A percentile compares a stretch with the other conserved stretches of the same genome.
Evolutionary conservation across 768 basidiomycete genomes (phyloP).

Genomic region (Tulasnella sp.): DNA sequence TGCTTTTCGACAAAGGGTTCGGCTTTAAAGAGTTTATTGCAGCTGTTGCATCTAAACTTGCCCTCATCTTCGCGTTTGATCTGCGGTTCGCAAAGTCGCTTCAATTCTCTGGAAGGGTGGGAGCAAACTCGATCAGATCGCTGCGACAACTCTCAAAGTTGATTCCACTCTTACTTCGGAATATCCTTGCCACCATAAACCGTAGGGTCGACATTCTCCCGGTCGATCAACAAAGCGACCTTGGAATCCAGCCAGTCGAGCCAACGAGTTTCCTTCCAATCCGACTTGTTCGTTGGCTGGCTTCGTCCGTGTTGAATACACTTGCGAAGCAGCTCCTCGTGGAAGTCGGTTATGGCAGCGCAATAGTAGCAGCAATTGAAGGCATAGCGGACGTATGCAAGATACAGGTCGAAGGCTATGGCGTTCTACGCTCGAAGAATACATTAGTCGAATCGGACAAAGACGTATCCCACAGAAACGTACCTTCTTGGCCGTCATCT

Average conservation of each 20-base stretch:
- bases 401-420: slow-evolving; percentile 82
- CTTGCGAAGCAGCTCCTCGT: slow-evolving; percentile 91
- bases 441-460: background rate
- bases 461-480: slow-evolving; percentile 24
- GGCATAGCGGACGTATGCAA: slow-evolving; percentile 86
- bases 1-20: slow-evolving; percentile 97
- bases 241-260: slow-evolving; percentile 82
- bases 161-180: slow-evolving; percentile 61
- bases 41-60: slow-evolving; percentile 94
- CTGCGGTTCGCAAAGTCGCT: slow-evolving; percentile 65
- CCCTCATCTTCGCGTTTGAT: slow-evolving; percentile 96
- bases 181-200: slow-evolving; percentile 84
- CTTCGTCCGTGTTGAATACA: slow-evolving; percentile 88
- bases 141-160: background rate
- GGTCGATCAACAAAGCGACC: slow-evolving; percentile 70
- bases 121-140: background rate
- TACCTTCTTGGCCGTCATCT: slow-evolving; percentile 65
- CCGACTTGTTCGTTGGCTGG: slow-evolving; percentile 35
- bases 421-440: slow-evolving; percentile 43
- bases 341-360: slow-evolving; percentile 81
- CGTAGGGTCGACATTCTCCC: slow-evolving; percentile 70
- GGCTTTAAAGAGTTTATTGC: slow-evolving; percentile 96
- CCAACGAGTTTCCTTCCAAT: slow-evolving; percentile 51
- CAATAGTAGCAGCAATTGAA: slow-evolving; percentile 98
- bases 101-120: slow-evolving; percentile 55